Percentiles rank a stretch among this genome's conserved stretches.
phyloP scores from a whole-genome alignment of 2,329 filamentous ascomycete genomes.

The Aspergillus proliferans region DNA sequence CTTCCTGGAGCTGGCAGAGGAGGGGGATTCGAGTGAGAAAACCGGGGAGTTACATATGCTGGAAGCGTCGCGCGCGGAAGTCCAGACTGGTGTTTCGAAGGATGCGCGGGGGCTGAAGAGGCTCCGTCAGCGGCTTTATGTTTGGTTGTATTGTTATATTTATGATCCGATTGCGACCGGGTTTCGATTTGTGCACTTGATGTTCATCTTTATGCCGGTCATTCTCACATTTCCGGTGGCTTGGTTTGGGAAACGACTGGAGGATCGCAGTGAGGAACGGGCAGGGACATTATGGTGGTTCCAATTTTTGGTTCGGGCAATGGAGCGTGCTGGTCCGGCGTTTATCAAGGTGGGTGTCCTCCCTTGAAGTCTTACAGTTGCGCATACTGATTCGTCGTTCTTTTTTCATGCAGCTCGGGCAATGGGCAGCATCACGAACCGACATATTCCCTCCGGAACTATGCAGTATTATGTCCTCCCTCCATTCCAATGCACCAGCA shows the following conservation, averaged over 20 bases:
- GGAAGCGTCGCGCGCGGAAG: constrained; percentile 69
- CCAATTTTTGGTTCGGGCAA: constrained; percentile 72
- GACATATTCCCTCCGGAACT: constrained; percentile 94
- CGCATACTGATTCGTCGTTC: constrained; percentile 1
- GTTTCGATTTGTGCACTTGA: constrained; percentile 78
- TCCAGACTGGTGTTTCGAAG: constrained; percentile 61
- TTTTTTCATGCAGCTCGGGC: constrained; percentile 61
- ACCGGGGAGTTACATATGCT: constrained; percentile 86
- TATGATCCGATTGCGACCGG: constrained; percentile 80
- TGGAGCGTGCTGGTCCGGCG: constrained; percentile 89
- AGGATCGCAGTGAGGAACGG: constrained; percentile 65
- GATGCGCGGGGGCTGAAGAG: constrained; percentile 56
- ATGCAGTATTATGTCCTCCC: constrained; percentile 86
- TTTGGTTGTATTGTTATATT: constrained; percentile 58
- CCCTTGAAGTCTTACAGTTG: neutral
- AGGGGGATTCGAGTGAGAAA: constrained; percentile 45
- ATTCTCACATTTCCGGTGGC: constrained; percentile 71
- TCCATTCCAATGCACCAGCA: constrained; percentile 90
- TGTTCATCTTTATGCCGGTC: constrained; percentile 85
- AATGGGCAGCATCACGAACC: constrained; percentile 94
- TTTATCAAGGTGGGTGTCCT: constrained; percentile 77
- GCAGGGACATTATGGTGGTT: constrained; percentile 93
- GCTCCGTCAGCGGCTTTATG: constrained; percentile 53
- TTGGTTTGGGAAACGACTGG: constrained; percentile 65
- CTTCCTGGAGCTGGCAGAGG: constrained; percentile 53